Base-by-base conservation (phyloP, 2,329 filamentous ascomycete genomes). In the Fusarium sp. region DNA sequence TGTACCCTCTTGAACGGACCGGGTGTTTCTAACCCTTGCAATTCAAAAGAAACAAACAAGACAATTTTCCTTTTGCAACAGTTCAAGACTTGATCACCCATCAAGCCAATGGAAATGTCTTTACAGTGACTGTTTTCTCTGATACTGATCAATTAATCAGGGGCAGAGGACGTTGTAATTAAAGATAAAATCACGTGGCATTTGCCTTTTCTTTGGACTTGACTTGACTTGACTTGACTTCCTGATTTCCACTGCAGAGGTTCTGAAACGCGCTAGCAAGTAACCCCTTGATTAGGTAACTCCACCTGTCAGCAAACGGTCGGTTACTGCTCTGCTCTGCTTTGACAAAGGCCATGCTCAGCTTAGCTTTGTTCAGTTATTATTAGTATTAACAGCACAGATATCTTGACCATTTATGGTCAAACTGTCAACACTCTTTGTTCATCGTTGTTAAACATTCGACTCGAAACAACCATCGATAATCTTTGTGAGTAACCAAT, bases 1-100 rank as follows among this genome's bases (percentile, higher is more conserved):
- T 52, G 62, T 62, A 44, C 55, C 18, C 44, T 42, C 42, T 52
- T 57, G 69, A 69, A 74, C 58, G 48, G 53, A 43, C 62, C 58
- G 50, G 71, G 57, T 63, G 71, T 74, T 74, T 73, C 71, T 69
- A 72, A 72, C 39, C 42, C 49, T 25, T 41, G 30, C 18, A 25
- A 18, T 25, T 28, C 37, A 50, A 55, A 49, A 49, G 42, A 56
- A 69, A 71, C 67, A 70, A 60, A 65, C 51, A 69, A 31, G 26
- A 10, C 37, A 53, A 39, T 42, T 26, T 25, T 52, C 19, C 21
- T 52, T 25, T 41, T 37, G 6, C 37, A 8, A 12, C 46, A 25
- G 50, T 45, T 16, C 34, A 42, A 13, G 23, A 31, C 11, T 43
- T n/a, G 19, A 43, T 7, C 18, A n/a, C 18, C 34, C 10, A n/a